phyloP scores from a whole-genome alignment of 164 flowering plant genomes.

The Magnolia kwangsiensis region DNA sequence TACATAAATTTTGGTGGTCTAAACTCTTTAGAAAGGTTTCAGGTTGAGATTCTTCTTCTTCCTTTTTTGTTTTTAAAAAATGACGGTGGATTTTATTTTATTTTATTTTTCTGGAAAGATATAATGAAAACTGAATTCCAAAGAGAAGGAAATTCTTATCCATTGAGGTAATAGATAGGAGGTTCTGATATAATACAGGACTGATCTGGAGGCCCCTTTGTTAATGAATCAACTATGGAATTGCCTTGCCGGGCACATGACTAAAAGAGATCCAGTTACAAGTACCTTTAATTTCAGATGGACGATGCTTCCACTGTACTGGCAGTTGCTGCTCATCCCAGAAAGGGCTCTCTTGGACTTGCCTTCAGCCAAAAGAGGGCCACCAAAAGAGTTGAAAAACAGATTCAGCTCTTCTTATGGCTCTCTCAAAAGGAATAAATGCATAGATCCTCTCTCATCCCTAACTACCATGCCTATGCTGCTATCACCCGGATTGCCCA shows the following conservation, averaged over 20 bases:
- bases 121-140: too few species aligned
- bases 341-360: not conserved
- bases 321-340: not conserved
- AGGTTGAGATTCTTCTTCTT: too few species aligned
- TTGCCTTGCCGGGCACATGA: not conserved
- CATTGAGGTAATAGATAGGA: not conserved
- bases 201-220: not conserved
- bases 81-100: too few species aligned
- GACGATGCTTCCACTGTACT: not conserved
- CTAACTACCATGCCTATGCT: not conserved
- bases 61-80: too few species aligned
- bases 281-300: not conserved
- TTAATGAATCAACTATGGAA: not conserved
- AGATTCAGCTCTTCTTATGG: not conserved
- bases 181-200: not conserved
- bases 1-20: too few species aligned
- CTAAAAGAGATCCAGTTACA: not conserved
- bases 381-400: not conserved
- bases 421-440: not conserved
- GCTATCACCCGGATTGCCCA: too few species aligned
- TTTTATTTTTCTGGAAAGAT: too few species aligned
- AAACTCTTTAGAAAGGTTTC: too few species aligned
- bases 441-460: not conserved
- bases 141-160: too few species aligned
- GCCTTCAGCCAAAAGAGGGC: not conserved